Evolutionary conservation across 352 stramenopile species (phyloP), one percentile per base, ranked within the genome.

Genomic region (Phytopythium mirpurense): DNA sequence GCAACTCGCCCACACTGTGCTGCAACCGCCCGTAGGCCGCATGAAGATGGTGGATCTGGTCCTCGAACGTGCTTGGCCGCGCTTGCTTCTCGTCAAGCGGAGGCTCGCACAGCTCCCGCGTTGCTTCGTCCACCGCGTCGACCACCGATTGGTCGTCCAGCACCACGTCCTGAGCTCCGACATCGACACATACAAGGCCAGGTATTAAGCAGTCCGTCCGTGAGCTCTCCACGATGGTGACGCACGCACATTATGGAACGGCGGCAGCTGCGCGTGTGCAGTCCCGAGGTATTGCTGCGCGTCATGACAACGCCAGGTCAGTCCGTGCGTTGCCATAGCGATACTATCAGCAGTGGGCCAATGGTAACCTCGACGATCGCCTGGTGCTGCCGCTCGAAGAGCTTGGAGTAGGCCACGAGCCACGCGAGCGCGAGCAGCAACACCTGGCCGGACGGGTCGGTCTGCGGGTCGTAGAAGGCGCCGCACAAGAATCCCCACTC

Each of bases 401-500:
- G 79, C 4, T 40, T 45, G 29, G 73, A 67, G 47, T 72, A 71
- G 3, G 75, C 72, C 0, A 87, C 29, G 1, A 86, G 46, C 78
- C 73, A 89, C 45, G 67, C 62, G 5, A 86, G 43, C 0, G 73
- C 69, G 12, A 87, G 62, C 43, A 86, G 42, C n/a, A 89, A 52
- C 11, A 83, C 57, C 43, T 68, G 53, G 42, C 71, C 73, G 1
- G 63, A 60, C 14, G 65, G 60, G 9, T 40, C 18, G 1, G 35
- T 24, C 1, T 27, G 38, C 2, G 50, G 34, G 12, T 40, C 47
- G 42, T 83, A 91, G 47, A 91, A 83, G 0, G 54, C 15, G 15
- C 34, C 34, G 40, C 61, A 83, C 0, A 82, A 67, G 49, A 88
- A 91, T 2, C 78, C 75, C 78, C 78, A 88, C 12, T 85, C 63